A percentile compares a stretch with the other conserved stretches of the same genome.
Conservation (phyloP, 257 asterid genomes). For the Cynanchum wilfordii region DNA sequence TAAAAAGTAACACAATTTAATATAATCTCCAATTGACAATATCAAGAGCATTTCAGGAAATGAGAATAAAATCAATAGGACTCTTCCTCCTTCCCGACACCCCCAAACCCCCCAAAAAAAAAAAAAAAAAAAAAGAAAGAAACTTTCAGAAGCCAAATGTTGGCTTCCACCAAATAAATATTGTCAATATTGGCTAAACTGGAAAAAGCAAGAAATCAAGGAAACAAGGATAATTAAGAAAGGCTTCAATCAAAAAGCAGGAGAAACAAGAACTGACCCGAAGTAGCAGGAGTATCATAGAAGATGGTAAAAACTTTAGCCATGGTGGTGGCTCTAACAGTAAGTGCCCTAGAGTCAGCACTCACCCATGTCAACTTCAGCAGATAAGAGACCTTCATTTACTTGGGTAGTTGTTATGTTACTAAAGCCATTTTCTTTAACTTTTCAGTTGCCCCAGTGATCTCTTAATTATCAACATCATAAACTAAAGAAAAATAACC, state of each 20-base stretch:
- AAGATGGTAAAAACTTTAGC: slow-evolving; percentile 93
- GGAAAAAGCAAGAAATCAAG: neutral
- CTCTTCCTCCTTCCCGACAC: neutral
- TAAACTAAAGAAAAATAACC: no score
- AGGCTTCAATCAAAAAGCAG: neutral
- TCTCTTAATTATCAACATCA: slow-evolving; percentile 4
- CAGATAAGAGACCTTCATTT: slow-evolving; percentile 49
- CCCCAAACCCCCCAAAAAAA: no score
- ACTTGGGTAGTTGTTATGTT: slow-evolving; percentile 32
- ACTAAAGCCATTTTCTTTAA: slow-evolving; percentile 57
- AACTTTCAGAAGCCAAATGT: neutral
- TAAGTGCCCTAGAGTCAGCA: slow-evolving; percentile 49
- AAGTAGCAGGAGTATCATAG: slow-evolving; percentile 92
- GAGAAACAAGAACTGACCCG: slow-evolving; percentile 37
- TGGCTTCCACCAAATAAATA: neutral
- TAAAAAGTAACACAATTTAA: neutral
- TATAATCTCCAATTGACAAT: neutral
- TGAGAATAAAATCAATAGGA: neutral
- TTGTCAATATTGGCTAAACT: neutral
- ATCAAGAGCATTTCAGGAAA: neutral
- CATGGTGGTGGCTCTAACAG: slow-evolving; percentile 66
- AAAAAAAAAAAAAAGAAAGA: neutral
- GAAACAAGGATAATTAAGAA: neutral
- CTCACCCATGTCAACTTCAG: slow-evolving; percentile 77
- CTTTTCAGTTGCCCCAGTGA: slow-evolving; percentile 15